These are phyloP conservation scores for Cinnamomum chago DNA, from an alignment of 164 flowering plant genomes.

Conservation along the genomic window DNA sequence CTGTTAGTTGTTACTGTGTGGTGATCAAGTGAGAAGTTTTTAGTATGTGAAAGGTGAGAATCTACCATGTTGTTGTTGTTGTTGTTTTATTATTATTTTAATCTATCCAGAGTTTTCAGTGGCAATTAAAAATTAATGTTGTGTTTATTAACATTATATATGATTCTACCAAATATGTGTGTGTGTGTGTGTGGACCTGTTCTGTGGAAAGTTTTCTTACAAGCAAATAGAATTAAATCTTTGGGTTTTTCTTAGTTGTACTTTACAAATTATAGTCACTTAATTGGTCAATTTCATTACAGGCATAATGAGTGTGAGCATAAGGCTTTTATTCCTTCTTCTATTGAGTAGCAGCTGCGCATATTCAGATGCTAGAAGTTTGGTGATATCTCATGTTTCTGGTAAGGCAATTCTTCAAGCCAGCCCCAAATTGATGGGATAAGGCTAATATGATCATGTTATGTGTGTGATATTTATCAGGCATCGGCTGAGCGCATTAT, in stretches of 20 bases:
- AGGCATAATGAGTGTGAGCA: constrained; percentile 55
- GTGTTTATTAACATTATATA: background rate
- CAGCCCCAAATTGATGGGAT: no score
- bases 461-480: no score
- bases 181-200: background rate
- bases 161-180: no score
- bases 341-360: constrained; percentile 40
- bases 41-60: no score
- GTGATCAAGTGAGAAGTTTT: no score
- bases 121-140: background rate
- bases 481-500: no score
- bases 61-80: no score
- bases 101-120: background rate
- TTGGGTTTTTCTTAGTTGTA: background rate
- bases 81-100: no score
- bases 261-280: background rate
- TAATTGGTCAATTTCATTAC: constrained; percentile 8
- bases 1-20: no score
- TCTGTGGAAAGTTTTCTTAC: background rate
- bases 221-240: background rate
- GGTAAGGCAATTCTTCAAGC: constrained; percentile 17
- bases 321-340: constrained; percentile 40
- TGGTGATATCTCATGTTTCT: constrained; percentile 18
- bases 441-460: no score
- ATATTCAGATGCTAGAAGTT: constrained; percentile 39